Evolutionary conservation across 2,329 filamentous ascomycete genomes (phyloP), one percentile per base, ranked within the genome.

Genomic region (Phoma sp.): DNA sequence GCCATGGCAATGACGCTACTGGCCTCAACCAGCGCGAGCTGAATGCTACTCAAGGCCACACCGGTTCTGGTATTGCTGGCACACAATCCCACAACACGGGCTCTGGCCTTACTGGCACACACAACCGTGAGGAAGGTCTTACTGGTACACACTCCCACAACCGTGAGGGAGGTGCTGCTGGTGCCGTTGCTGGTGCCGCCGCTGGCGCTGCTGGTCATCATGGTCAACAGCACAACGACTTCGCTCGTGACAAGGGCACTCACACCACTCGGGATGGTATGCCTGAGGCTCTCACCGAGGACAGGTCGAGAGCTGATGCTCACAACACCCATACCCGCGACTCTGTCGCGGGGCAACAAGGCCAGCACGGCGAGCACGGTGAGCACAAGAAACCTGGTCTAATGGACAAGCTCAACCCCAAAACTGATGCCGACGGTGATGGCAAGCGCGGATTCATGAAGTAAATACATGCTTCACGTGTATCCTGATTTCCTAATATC

Each of bases 371-470:
- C n/a, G n/a, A n/a, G n/a, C n/a, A n/a, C 11, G 29, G 45, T n/a
- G 45, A 54, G 33, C 42, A 54, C 28, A 53, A 46, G 29, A 84
- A 84, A 73, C 76, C 82, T 1, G 73, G 75, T 14, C 57, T 86
- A 55, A 67, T 82, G 71, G 77, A 84, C 51, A 81, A 80, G 66
- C 54, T 86, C 30, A 85, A 86, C 72, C 83, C 84, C 2, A 56
- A 64, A 52, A 58, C 74, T 33, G 83, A 86, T 62, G 57, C 82
- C 23, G 76, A 84, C 59, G 74, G 79, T 32, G 83, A 86, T 69
- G 83, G 84, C 53, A 83, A 84, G 76, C 71, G 74, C 23, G 83
- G 83, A 2, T 83, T 85, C 59, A 81, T 84, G 79, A 71, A 78
- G 45, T 83, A 78, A 61, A 61, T 59, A 23, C 25, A 2, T 2